Base-by-base conservation (phyloP, 106 monocot genomes). In the Phalaenopsis equestris region DNA sequence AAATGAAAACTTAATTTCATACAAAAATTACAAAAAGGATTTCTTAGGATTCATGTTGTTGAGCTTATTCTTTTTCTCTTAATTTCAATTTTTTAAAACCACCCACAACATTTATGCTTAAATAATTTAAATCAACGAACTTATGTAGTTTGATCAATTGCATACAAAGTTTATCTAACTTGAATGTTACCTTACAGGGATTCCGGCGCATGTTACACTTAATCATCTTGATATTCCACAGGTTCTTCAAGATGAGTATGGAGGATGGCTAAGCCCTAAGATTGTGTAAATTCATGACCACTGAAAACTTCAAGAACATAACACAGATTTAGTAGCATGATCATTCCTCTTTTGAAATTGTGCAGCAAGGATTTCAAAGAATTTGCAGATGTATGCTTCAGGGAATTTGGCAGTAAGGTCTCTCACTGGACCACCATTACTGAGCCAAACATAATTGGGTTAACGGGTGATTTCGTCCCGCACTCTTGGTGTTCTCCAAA, bases 161-260 rank as follows among this genome's bases (percentile, higher is more conserved):
- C 43, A 45, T 45, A 45, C 6, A 45, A 4, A 45, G 6, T 45
- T 45, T 6, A 45, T 45, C 43, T 6, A 45, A 45, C 43, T 37
- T 70, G 38, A 30, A 2, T 41, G 10, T 4, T 73, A 19, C 38
- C 21, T 48, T 72, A n/a, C 48, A 94, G 91, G 94, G 77, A 94
- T 94, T 75, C 78, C 87, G 42, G 81, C 89, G 8, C 91, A 94
- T 81, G 83, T 85, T 38, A 87, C 84, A 3, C 75, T 94, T 7
- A 83, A 81, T 77, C 94, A 94, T 82, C 55, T 85, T 1, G 91
- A 94, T 77, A 74, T 88, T 41, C 94, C 94, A 24, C 90, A 90
- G 82, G 73, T 79, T n/a, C 88, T 94, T 75, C 86, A 94, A 65
- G 94, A 94, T 80, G 91, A 91, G 56, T 94, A 94, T 58, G 76